Evolutionary conservation across 208 protist species (phyloP), one percentile per base, ranked within the genome.

Genomic region (Naegleria gruberi): DNA sequence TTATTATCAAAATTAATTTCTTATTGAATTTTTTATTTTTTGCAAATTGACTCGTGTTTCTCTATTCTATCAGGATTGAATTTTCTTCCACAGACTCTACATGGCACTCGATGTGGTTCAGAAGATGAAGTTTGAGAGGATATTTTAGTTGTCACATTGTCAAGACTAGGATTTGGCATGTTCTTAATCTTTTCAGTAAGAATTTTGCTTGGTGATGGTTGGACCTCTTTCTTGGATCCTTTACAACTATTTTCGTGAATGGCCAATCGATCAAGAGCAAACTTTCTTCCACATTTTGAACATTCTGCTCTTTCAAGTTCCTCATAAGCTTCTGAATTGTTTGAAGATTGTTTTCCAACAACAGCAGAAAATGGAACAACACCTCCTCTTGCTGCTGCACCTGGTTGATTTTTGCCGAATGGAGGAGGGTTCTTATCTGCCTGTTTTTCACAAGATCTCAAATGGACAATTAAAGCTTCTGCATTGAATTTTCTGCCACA

Each of bases 401-500:
- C 37, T 83, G 8, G 4, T 44, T 37, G 3, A 44, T 44, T 44
- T 83, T 83, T 40, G 40, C 8, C 19, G 30, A 44, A 84, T 84
- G 81, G 40, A 34, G 30, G 1, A 3, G 2, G 17, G 17, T 6
- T 84, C 2, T 84, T 41, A 0, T 44, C 41, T 40, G 77, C 77
- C 10, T 42, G 15, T 34, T 84, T 84, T 84, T 44, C 81, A 45
- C 81, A 84, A 30, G 23, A 10, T 34, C 17, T 44, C 15, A 84
- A 41, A 19, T 84, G 81, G 1, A 84, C 81, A 17, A 84, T 42
- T 26, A 84, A 45, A 19, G 17, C 30, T 44, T 84, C 81, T n/a
- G 81, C 17, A 45, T 44, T 84, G 10, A 84, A 84, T 45, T 12
- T 84, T 45, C 81, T 84, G 42, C 81, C 81, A 84, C 81, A 84